Evolutionary conservation across 345 rosid species (phyloP).

Genomic region (Excoecaria agallocha): DNA sequence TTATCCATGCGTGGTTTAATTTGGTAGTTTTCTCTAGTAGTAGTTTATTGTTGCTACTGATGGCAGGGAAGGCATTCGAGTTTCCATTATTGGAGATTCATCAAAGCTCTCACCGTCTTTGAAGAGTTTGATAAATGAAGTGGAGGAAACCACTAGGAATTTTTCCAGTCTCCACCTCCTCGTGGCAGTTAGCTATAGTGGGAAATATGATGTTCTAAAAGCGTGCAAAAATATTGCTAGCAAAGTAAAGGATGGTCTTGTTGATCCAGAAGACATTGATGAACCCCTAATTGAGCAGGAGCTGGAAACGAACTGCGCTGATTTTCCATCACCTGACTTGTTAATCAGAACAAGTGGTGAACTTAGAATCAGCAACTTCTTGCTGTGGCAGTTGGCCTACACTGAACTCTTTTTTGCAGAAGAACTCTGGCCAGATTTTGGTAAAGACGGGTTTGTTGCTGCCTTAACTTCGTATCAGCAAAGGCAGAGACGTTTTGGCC

Average conservation of each 20-base stretch:
- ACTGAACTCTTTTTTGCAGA: slow-evolving; percentile 68
- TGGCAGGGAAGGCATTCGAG: slow-evolving; percentile 43
- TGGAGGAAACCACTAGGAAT: slow-evolving; percentile 47
- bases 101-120: slow-evolving; percentile 54
- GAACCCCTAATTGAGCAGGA: slow-evolving; percentile 63
- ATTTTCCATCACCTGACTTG: slow-evolving; percentile 66
- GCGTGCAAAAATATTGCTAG: slow-evolving; percentile 63
- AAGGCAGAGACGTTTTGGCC: slow-evolving; percentile 70
- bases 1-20: not conserved
- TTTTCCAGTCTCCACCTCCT: slow-evolving; percentile 57
- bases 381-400: slow-evolving; percentile 79
- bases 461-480: slow-evolving; percentile 66
- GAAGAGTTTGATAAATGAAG: slow-evolving; percentile 30
- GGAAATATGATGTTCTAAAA: slow-evolving; percentile 63
- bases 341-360: slow-evolving; percentile 78
- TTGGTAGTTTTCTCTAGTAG: not conserved
- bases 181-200: slow-evolving; percentile 75
- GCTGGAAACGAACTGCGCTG: slow-evolving; percentile 56
- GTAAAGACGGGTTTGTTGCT: slow-evolving; percentile 49
- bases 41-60: not conserved
- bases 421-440: slow-evolving; percentile 80
- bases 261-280: slow-evolving; percentile 48
- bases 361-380: slow-evolving; percentile 74
- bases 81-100: slow-evolving; percentile 64
- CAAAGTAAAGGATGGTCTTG: slow-evolving; percentile 46